Base-by-base conservation (phyloP, 2,329 filamentous ascomycete species). In the Dothideomycetidae sp. region DNA sequence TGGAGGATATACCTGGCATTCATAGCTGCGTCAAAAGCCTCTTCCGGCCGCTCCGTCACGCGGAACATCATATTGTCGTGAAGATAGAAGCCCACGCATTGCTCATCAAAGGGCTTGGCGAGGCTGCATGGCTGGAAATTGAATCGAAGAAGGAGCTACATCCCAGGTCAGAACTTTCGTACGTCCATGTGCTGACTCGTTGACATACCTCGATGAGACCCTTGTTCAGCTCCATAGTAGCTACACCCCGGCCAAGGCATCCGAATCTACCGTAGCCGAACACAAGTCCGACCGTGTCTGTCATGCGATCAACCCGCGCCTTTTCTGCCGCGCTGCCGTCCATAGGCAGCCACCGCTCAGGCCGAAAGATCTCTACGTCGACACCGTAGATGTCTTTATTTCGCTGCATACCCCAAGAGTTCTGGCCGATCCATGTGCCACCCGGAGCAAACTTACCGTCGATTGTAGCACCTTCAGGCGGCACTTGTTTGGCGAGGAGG, bases 161-260 rank as follows among this genome's bases (percentile, higher is more conserved):
- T 9, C 12, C 18, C 15, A 12, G 12, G n/a, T 35, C 18, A 29
- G 14, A 28, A 33, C 17, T 11, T 11, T 18, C 32, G n/a, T n/a
- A n/a, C 17, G 2, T 13, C 1, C 32, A 17, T 3, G 18, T 5
- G 31, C 5, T 9, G n/a, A 5, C 19, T 12, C 10, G 15, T 5
- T 4, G 3, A 31, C 50, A 48, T 36, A 58, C 56, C 47, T 59
- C 56, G 23, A 56, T 50, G 19, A 59, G 46, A 7, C 51, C 55
- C 42, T 59, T 58, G 47, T 58, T 57, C 37, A 59, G 33, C 46
- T 59, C 56, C 55, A 58, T 57, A 10, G 47, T 55, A 29, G 56
- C 56, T 12, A 58, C 55, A 4, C 55, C 54, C 12, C 54, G 40
- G 5, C 56, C 56, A 2, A 59, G 42, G 46, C 56, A 59, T 3